Percentiles rank a stretch among this genome's conserved stretches.
phyloP scores from a whole-genome alignment of 345 rosid species.

The Lepidium aucheri region DNA sequence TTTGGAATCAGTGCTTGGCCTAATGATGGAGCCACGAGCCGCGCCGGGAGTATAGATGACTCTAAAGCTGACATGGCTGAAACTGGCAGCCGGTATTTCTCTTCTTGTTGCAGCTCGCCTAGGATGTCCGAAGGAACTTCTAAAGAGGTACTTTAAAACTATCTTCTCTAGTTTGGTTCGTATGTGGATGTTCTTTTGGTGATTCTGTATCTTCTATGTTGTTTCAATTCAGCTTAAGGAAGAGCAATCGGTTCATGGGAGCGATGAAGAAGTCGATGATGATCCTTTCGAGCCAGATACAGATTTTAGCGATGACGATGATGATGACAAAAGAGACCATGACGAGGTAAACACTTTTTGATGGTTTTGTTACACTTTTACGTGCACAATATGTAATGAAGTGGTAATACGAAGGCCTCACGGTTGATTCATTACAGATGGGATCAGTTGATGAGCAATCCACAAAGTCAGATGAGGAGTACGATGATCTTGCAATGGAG shows the following conservation, averaged over 20 bases:
- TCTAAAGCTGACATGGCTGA: constrained; percentile 70
- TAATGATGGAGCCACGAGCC: constrained; percentile 87
- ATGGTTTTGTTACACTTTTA: not conserved
- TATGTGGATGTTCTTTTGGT: not conserved
- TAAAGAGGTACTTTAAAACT: constrained; percentile 62
- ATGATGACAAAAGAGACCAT: constrained; percentile 40
- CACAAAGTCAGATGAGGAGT: constrained; percentile 92
- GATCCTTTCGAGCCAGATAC: constrained; percentile 78
- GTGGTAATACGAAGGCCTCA: not conserved
- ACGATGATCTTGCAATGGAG: constrained; percentile 89
- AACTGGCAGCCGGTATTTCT: constrained; percentile 64
- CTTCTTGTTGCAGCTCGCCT: constrained; percentile 98
- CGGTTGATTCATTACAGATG: constrained; percentile 33
- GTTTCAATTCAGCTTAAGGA: constrained; percentile 59
- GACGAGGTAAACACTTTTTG: constrained; percentile 51
- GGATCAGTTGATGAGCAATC: constrained; percentile 98
- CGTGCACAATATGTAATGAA: not conserved
- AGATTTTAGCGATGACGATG: constrained; percentile 66
- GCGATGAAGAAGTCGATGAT: constrained; percentile 80
- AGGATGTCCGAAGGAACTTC: constrained; percentile 74
- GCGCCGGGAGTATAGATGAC: constrained; percentile 87
- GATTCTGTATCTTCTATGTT: not conserved
- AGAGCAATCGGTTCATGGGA: constrained; percentile 84
- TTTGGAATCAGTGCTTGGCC: constrained; percentile 99
- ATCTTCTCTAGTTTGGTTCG: not conserved